Percentiles rank a stretch among this genome's conserved stretches.
phyloP scores from a whole-genome alignment of 1,284 basidiomycete species.

The Flammula alnicola region DNA sequence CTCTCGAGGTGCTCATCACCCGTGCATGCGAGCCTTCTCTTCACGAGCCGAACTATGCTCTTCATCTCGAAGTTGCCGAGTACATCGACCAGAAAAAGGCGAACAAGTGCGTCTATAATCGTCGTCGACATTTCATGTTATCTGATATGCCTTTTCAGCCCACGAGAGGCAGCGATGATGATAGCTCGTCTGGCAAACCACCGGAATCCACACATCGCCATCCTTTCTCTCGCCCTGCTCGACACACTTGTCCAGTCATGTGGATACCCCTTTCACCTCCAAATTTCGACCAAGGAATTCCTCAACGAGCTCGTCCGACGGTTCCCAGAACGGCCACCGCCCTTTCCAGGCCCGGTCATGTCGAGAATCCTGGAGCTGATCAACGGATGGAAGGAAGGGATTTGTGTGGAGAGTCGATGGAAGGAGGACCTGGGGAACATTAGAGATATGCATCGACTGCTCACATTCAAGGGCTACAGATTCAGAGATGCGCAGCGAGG shows the following conservation, averaged over 20 bases:
- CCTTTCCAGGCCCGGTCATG: slow-evolving; percentile 95
- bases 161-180: slow-evolving; percentile 88
- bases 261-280: slow-evolving; percentile 96
- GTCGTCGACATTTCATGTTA: slow-evolving; percentile 2
- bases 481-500: slow-evolving; percentile 80
- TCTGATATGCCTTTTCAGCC: slow-evolving; percentile 46
- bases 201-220: slow-evolving; percentile 87
- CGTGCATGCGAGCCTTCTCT: slow-evolving; percentile 90
- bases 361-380: slow-evolving; percentile 93
- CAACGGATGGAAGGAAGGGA: slow-evolving; percentile 93
- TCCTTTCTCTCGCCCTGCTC: slow-evolving; percentile 83
- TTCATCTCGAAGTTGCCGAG: slow-evolving; percentile 94
- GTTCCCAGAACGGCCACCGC: slow-evolving; percentile 96
- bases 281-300: slow-evolving; percentile 99
- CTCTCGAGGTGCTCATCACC: slow-evolving; percentile 72
- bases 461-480: slow-evolving; percentile 96
- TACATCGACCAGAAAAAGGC: slow-evolving; percentile 96
- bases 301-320: slow-evolving; percentile 97
- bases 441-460: slow-evolving; percentile 94
- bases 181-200: slow-evolving; percentile 86
- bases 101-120: slow-evolving; percentile 82
- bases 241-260: slow-evolving; percentile 97
- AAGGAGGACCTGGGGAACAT: slow-evolving; percentile 98
- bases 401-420: slow-evolving; percentile 90
- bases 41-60: slow-evolving; percentile 88